These are phyloP conservation scores for Eucalyptus regnans DNA, from an alignment of 345 rosid genomes.

Conservation along the genomic window DNA sequence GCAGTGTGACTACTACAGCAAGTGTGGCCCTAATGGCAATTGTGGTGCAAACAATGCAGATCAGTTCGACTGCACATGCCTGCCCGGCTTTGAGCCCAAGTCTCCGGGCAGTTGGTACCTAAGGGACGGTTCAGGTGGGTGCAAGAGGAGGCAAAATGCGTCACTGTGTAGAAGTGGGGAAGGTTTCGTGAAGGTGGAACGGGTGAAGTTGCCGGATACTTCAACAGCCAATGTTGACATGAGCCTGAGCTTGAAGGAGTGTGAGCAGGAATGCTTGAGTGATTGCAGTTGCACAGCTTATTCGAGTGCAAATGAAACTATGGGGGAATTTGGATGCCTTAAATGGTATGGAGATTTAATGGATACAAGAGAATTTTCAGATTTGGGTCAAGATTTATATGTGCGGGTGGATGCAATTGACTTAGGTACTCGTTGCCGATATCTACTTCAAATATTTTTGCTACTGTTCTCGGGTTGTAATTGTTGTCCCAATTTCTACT, in stretches of 20 bases:
- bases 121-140: slow-evolving; percentile 39
- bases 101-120: slow-evolving; percentile 25
- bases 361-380: slow-evolving; percentile 30
- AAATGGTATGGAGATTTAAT: slow-evolving; percentile 35
- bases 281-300: slow-evolving; percentile 39
- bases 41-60: slow-evolving; percentile 2
- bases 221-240: slow-evolving; percentile 12
- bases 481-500: not conserved
- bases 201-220: slow-evolving; percentile 16
- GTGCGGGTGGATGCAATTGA: slow-evolving; percentile 29
- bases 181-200: slow-evolving; percentile 34
- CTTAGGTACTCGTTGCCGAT: slow-evolving; percentile 17
- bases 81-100: slow-evolving; percentile 59
- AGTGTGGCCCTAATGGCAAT: slow-evolving; percentile 36
- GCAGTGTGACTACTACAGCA: slow-evolving; percentile 41
- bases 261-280: slow-evolving; percentile 3
- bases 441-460: not conserved
- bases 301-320: slow-evolving; percentile 22
- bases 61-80: slow-evolving; percentile 32
- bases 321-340: slow-evolving; percentile 47
- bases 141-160: slow-evolving; percentile 13
- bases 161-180: slow-evolving; percentile 21
- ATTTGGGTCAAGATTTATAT: slow-evolving; percentile 34
- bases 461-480: not conserved
- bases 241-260: slow-evolving; percentile 23